A percentile compares a stretch with the other conserved stretches of the same genome.
Conservation (phyloP, 2,329 filamentous ascomycete species). For the Orbilia javanica region DNA sequence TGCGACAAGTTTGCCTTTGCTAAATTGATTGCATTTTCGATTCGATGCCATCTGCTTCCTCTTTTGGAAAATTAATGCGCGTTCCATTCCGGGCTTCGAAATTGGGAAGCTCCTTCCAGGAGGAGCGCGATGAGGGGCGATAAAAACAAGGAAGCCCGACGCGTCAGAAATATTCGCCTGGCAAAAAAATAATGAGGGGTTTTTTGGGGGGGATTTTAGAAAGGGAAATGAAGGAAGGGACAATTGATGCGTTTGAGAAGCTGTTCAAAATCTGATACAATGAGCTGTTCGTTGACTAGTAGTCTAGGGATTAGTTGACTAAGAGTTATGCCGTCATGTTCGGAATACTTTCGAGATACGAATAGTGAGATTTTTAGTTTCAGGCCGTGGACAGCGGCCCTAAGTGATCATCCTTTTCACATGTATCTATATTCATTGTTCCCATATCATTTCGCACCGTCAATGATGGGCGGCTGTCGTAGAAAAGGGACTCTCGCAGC, state of each 20-base stretch:
- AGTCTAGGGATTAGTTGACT: no score
- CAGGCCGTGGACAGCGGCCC: not conserved
- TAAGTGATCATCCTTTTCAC: not conserved
- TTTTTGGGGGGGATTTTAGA: not conserved
- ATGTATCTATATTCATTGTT: not conserved
- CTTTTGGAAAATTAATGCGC: slow-evolving; percentile 33
- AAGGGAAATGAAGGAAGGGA: slow-evolving; percentile 5
- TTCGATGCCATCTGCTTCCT: not conserved
- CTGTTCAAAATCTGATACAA: slow-evolving; percentile 2
- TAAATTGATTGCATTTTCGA: not conserved
- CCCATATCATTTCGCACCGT: not conserved
- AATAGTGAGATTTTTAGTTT: slow-evolving; percentile 17
- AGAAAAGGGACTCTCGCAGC: not conserved
- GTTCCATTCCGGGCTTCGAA: slow-evolving; percentile 17
- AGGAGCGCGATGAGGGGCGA: slow-evolving; percentile 40
- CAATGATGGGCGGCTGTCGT: not conserved
- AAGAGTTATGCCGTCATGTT: slow-evolving; percentile 26
- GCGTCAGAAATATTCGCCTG: not conserved
- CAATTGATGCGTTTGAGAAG: slow-evolving; percentile 8
- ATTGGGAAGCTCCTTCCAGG: slow-evolving; percentile 3
- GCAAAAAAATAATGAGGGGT: not conserved
- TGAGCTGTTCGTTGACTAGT: not conserved
- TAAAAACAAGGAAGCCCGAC: slow-evolving; percentile 17
- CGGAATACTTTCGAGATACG: slow-evolving; percentile 11
- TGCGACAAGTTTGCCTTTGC: not conserved